Evolutionary conservation across 306 rosid species (phyloP).

Genomic region (Pyrus betulifolia): DNA sequence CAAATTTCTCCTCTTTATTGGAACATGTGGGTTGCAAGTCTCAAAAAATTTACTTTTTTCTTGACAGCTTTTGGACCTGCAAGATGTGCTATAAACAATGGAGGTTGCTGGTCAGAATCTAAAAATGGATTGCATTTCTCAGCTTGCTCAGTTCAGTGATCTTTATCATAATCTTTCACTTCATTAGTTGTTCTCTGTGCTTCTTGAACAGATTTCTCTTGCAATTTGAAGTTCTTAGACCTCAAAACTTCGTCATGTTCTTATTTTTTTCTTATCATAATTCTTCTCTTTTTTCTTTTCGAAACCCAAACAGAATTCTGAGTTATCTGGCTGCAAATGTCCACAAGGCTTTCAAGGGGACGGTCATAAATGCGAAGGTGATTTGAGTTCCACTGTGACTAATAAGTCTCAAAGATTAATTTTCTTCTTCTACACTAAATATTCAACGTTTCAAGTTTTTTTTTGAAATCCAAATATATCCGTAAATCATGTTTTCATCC

Average conservation of each 20-base stretch:
- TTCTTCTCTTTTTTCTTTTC: background rate
- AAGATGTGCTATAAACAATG: conserved; percentile 72
- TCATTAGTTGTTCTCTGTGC: background rate
- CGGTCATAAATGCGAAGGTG: conserved; percentile 71
- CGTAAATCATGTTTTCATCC: background rate
- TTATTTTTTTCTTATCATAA: conserved; percentile 11
- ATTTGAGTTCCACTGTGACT: conserved; percentile 9
- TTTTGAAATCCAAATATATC: background rate
- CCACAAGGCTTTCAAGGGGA: conserved; percentile 68
- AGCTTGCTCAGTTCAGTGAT: conserved; percentile 93
- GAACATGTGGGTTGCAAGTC: background rate
- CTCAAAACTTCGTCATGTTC: background rate
- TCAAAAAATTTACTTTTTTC: conserved; percentile 2
- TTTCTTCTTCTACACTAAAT: background rate
- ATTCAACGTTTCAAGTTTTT: background rate
- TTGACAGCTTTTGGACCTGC: conserved; percentile 88
- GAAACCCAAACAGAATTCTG: conserved; percentile 37
- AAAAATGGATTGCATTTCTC: conserved; percentile 43
- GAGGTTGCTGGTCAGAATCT: conserved; percentile 87
- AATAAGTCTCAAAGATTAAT: background rate
- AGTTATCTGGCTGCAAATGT: conserved; percentile 58
- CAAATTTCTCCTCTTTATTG: background rate
- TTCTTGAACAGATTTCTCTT: background rate
- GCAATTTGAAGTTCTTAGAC: background rate
- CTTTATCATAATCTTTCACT: conserved; percentile 12